Evolutionary conservation across 345 rosid genomes (phyloP), one percentile per base, ranked within the genome.

Genomic region (Acer saccharum): DNA sequence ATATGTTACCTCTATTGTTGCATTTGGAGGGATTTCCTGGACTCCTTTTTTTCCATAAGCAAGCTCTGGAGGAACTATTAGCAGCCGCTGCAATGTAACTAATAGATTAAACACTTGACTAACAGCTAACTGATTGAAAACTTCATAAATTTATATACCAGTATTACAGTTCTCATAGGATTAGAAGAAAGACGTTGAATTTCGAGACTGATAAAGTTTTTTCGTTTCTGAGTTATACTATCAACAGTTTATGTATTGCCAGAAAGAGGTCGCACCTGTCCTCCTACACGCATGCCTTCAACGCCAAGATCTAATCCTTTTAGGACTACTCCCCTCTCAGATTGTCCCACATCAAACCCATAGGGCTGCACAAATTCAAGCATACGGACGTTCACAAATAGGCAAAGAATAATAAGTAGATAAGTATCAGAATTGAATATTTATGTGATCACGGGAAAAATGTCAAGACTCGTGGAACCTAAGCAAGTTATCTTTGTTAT

Each of bases 21-120:
- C 98, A 84, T 94, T 91, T 66, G 98, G 98, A 82, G 98, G 98
- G 78, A 94, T 94, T 84, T 94, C 98, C 78, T 92, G 98, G n/a
- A 94, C 96, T 73, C 98, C 98, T 86, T 90, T 94, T 72, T 88
- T 94, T 74, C 98, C 98, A 61, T 95, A 95, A 25, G 97, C 99
- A 18, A 95, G 90, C 85, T 93, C 91, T 0, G 99, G 97, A 73
- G 99, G 99, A 76, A 91, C 96, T 63, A 93, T 89, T 61, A 93
- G 86, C 79, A 93, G 72, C 55, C 98, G 89, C 97, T 95, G 87
- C 78, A 66, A 72, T 55, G 60, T 6, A 58, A 46, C 46, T 64
- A 39, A 4, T 21, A 17, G 6, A 32, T 8, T 74, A 58, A 63
- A 68, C 7, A 67, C 25, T 70, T 16, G 8, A 46, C 6, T 43